These are phyloP conservation scores for Pelargonium myrrhifolium DNA, from an alignment of 441 rosid genomes.

Conservation along the genomic window DNA sequence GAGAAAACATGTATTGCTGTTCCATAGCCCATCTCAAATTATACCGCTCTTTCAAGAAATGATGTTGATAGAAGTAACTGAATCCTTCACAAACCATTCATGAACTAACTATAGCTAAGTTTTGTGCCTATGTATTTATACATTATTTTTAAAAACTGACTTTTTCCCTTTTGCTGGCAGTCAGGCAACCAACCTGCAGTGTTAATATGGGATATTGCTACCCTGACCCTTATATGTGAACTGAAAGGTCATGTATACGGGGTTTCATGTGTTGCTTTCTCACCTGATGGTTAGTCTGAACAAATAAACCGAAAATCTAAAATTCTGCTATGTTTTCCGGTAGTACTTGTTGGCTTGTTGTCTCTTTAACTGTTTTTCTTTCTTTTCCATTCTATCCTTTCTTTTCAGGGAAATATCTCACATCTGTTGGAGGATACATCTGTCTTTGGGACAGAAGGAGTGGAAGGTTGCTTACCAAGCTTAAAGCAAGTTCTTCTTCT, in stretches of 20 bases:
- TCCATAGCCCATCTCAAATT: neutral
- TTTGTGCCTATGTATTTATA: neutral
- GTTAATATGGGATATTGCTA: conserved; percentile 60
- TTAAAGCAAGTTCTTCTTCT: conserved; percentile 59
- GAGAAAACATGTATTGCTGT: neutral
- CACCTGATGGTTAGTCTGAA: conserved; percentile 65
- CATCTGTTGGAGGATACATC: conserved; percentile 75
- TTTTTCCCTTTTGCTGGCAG: conserved; percentile 30
- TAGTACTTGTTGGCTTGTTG: neutral
- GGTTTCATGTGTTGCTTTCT: conserved; percentile 69
- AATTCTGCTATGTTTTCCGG: neutral
- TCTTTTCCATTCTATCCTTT: neutral
- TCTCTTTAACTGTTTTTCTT: conserved; percentile 1
- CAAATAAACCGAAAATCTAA: conserved; percentile 6
- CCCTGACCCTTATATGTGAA: conserved; percentile 45
- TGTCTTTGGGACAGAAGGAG: conserved; percentile 78
- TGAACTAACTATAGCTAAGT: neutral
- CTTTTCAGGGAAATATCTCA: conserved; percentile 56
- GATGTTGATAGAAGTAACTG: neutral
- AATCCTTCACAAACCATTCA: neutral
- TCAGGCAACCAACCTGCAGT: conserved; percentile 71
- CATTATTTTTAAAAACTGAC: neutral
- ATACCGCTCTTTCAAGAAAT: neutral
- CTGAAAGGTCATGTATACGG: conserved; percentile 72
- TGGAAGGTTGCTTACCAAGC: conserved; percentile 48